Evolutionary conservation across 441 rosid genomes (phyloP), one percentile per base, ranked within the genome.

Genomic region (Theobroma grandiflorum): DNA sequence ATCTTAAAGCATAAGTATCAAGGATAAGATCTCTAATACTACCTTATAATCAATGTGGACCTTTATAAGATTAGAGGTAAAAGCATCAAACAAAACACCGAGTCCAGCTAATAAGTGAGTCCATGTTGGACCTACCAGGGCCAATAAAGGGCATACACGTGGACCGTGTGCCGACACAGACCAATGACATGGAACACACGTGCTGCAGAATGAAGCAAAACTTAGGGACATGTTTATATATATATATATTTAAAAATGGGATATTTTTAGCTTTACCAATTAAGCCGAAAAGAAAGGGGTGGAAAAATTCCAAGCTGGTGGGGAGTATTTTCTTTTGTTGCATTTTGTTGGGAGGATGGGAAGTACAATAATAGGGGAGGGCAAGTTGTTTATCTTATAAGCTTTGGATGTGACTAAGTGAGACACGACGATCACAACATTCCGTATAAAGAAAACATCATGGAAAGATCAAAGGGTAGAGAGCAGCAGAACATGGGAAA

Each of bases 381-480:
- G 82, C 67, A 49, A 62, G 71, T 68, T 38, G 65, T 53, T 61
- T 31, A 59, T 75, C 77, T 61, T 74, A 80, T 26, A 26, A 26
- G 66, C 68, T 72, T 18, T 15, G 62, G 83, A 83, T 83, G 87
- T 82, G 89, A 88, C 87, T 55, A 84, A 86, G 81, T 84, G 83
- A 82, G 79, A 70, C 80, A 82, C 83, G 76, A 81, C 75, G 77
- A 8, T 82, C 88, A 81, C 86, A 77, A 61, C 78, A 84, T 83
- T 79, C 82, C 72, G 49, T 79, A 77, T 61, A 33, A 50, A 70
- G 4, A 80, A 82, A 76, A 83, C 63, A 82, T 40, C 81, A 66
- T 50, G 38, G 78, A 69, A 81, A 52, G 8, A 62, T 31, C 18
- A 50, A 75, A 31, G 10, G 12, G 7, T 61, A 58, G 2, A 20